Percentiles rank a stretch among this genome's conserved stretches.
phyloP scores from a whole-genome alignment of 2,329 filamentous ascomycete genomes.

The Exophiala aquamarina region DNA sequence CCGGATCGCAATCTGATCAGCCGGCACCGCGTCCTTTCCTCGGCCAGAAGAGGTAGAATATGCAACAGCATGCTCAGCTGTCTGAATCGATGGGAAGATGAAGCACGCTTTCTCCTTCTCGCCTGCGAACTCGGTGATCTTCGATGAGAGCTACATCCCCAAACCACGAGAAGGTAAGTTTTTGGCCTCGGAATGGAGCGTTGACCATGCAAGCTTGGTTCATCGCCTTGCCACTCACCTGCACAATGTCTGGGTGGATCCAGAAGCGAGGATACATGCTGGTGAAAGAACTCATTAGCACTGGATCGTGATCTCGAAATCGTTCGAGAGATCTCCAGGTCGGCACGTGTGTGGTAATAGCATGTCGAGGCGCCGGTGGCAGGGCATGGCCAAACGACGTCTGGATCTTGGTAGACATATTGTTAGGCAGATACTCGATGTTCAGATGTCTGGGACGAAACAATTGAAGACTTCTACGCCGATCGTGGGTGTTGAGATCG shows the following conservation, averaged over 20 bases:
- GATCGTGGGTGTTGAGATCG: too few species aligned
- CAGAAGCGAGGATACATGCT: slow-evolving; percentile 20
- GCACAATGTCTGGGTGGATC: slow-evolving; percentile 14
- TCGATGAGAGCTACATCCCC: slow-evolving; percentile 16
- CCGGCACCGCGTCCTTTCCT: not conserved
- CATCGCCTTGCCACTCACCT: slow-evolving; percentile 3
- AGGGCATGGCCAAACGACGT: slow-evolving; percentile 17
- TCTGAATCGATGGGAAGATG: slow-evolving; percentile 10
- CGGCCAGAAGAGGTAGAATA: slow-evolving; percentile 11
- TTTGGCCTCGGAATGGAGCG: too few species aligned
- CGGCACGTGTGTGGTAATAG: slow-evolving; percentile 19
- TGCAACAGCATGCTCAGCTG: slow-evolving; percentile 6
- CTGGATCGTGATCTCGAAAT: slow-evolving; percentile 8
- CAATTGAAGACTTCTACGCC: too few species aligned
- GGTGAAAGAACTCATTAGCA: slow-evolving; percentile 10
- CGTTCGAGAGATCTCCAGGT: slow-evolving; percentile 11
- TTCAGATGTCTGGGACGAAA: too few species aligned
- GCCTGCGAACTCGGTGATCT: slow-evolving; percentile 5
- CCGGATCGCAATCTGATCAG: slow-evolving; percentile 9
- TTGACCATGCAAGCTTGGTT: too few species aligned
- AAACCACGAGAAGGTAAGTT: too few species aligned
- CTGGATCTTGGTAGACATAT: slow-evolving; percentile 13
- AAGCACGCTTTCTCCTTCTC: slow-evolving; percentile 8
- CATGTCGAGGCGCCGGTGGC: slow-evolving; percentile 18
- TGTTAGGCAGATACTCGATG: not conserved